Percentiles rank a stretch among this genome's conserved stretches.
Conservation (phyloP, 352 stramenopile species). For the Phytophthora syringae region DNA sequence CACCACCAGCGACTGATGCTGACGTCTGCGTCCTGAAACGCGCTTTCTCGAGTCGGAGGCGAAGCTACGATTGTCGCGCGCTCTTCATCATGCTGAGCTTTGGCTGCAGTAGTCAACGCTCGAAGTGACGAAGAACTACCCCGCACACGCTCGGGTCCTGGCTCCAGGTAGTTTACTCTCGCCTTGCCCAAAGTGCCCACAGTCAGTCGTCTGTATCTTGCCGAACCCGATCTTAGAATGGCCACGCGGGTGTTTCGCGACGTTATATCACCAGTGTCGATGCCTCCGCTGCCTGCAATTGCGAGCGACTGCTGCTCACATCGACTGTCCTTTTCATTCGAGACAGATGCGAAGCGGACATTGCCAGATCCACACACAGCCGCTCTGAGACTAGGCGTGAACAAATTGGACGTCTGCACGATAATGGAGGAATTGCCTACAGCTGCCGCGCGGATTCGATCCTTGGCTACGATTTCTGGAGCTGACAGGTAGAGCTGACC, state of each 20-base stretch:
- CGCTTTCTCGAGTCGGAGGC: conserved; percentile 25
- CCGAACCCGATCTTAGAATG: conserved; percentile 23
- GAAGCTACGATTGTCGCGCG: not conserved
- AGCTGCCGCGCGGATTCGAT: conserved; percentile 19
- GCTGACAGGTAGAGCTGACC: conserved; percentile 20
- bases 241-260: conserved; percentile 15
- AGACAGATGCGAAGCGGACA: conserved; percentile 16
- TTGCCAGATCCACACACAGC: conserved; percentile 15
- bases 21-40: conserved; percentile 10
- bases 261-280: conserved; percentile 27
- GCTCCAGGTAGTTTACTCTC: conserved; percentile 27
- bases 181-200: conserved; percentile 15
- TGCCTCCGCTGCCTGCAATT: conserved; percentile 22
- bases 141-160: conserved; percentile 12
- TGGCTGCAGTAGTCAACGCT: conserved; percentile 11
- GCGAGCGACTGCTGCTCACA: conserved; percentile 27
- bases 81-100: conserved; percentile 11
- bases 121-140: conserved; percentile 20
- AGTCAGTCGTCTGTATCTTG: conserved; percentile 18
- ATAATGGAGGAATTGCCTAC: conserved; percentile 17
- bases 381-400: conserved; percentile 21
- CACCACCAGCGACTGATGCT: conserved; percentile 18
- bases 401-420: conserved; percentile 20
- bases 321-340: conserved; percentile 9
- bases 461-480: conserved; percentile 13